Evolutionary conservation across 1,284 basidiomycete species (phyloP).

Genomic region (Cutaneotrichosporon sp.): DNA sequence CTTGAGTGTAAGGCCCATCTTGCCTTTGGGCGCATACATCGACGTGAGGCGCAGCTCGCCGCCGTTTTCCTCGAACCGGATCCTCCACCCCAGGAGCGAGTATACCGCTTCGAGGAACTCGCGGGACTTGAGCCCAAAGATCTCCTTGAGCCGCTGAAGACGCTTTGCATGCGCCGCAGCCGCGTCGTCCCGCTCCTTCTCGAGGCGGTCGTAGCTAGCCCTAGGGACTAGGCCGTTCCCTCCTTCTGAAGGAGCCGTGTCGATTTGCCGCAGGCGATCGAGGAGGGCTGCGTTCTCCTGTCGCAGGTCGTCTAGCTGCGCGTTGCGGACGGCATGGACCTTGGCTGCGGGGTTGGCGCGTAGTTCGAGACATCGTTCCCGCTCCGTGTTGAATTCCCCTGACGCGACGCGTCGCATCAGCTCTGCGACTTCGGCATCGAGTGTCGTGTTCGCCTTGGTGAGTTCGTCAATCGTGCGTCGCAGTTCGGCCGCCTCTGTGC

Average conservation of each 20-base stretch:
- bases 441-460: slow-evolving; percentile 47
- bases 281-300: slow-evolving; percentile 53
- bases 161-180: slow-evolving; percentile 52
- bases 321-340: slow-evolving; percentile 50
- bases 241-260: background rate
- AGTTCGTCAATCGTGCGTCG: slow-evolving; percentile 33
- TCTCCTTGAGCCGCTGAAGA: slow-evolving; percentile 52
- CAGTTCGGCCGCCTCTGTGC: slow-evolving; percentile 11
- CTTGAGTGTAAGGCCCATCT: slow-evolving; percentile 50
- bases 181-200: slow-evolving; percentile 48
- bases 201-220: slow-evolving; percentile 49
- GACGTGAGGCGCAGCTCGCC: slow-evolving; percentile 54
- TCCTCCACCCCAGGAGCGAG: slow-evolving; percentile 55
- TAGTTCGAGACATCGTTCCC: slow-evolving; percentile 51
- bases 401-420: slow-evolving; percentile 51
- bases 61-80: slow-evolving; percentile 55
- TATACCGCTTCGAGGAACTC: slow-evolving; percentile 55
- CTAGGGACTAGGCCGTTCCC: slow-evolving; percentile 46
- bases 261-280: slow-evolving; percentile 33
- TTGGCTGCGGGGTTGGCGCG: slow-evolving; percentile 51
- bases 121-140: slow-evolving; percentile 53
- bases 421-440: slow-evolving; percentile 51
- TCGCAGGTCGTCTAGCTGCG: slow-evolving; percentile 51
- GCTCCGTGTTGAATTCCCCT: slow-evolving; percentile 53
- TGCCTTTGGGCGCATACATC: slow-evolving; percentile 54